A percentile compares a stretch with the other conserved stretches of the same genome.
phyloP scores from a whole-genome alignment of 2,329 filamentous ascomycete species.

The Fonsecaea nubica region DNA sequence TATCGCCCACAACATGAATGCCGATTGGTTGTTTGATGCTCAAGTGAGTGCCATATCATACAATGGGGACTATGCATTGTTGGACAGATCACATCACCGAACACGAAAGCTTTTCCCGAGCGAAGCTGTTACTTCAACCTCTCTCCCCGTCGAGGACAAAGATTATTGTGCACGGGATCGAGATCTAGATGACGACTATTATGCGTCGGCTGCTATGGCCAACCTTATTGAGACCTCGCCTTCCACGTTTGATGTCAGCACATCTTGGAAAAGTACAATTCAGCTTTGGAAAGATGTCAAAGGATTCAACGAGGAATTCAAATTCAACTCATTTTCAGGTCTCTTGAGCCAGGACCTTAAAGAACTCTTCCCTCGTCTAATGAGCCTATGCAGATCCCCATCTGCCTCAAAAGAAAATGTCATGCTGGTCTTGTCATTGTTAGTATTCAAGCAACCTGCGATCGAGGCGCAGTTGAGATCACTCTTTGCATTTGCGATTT shows the following conservation, averaged over 20 bases:
- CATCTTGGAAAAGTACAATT: conserved; percentile 8
- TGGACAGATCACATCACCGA: conserved; percentile 25
- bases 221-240: conserved; percentile 13
- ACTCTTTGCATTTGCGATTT: conserved; percentile 24
- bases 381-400: conserved; percentile 20
- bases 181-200: background rate
- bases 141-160: background rate
- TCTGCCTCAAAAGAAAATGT: conserved; percentile 14
- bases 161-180: conserved; percentile 28
- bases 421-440: conserved; percentile 21
- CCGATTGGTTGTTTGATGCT: conserved; percentile 23
- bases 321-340: conserved; percentile 9
- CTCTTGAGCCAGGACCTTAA: conserved; percentile 15
- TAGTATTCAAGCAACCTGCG: conserved; percentile 20
- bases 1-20: conserved; percentile 24
- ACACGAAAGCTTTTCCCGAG: conserved; percentile 23
- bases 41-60: conserved; percentile 6
- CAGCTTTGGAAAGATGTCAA: conserved; percentile 13
- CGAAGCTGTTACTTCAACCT: background rate
- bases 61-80: conserved; percentile 17
- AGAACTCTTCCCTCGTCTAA: conserved; percentile 17
- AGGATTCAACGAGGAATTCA: conserved; percentile 23
- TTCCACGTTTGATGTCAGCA: conserved; percentile 19
- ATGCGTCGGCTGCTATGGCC: conserved; percentile 12
- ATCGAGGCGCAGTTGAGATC: conserved; percentile 4